Base-by-base conservation (phyloP, 805 yeast species). In the Lachancea mirantina region DNA sequence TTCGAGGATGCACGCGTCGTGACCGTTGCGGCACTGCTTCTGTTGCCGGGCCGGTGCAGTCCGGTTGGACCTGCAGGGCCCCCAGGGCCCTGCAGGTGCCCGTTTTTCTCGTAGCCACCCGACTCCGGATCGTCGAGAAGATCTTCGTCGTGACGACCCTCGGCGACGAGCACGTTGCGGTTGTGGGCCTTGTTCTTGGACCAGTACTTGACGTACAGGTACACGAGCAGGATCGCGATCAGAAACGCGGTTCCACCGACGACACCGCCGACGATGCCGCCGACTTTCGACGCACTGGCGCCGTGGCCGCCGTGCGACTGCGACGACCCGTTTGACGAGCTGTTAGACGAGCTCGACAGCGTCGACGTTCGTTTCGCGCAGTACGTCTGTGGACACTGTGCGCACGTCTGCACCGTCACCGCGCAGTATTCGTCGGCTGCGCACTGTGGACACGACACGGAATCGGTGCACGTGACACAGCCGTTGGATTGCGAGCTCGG, bases 1-100 rank as follows among this genome's bases (percentile, higher is more conserved):
- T 88, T 87, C n/a, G n/a, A n/a, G 9, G 94, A 82, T 4, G 94
- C 94, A 46, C 80, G 75, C 8, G 92, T 78, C 29, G 78, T 66
- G 9, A 78, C 72, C 5, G 87, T 72, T 19, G 82, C 72, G 6
- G 88, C 81, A 19, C 64, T 42, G 28, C 61, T 46, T 60, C 59
- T 41, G 32, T 52, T 43, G 5, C 50, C 43, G 9, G 41, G 19
- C 14, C 22, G 32, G 21, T 28, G 24, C 27, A 27, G 26, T 3
- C 32, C 21, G 20, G 35, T 22, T 13, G 47, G 23, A 16, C 26
- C 15, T 8, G 26, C 26, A n/a, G 23, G 23, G 3, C 20, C 22
- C 7, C 30, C 30, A 5, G 22, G 11, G 19, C 24, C 29, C 20
- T 19, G 18, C 18, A 19, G 7, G n/a, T 25, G 18, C 8, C 7